Evolutionary conservation across 192 early-diverging fungal species (phyloP).

Genomic region (Coemansia sp.): DNA sequence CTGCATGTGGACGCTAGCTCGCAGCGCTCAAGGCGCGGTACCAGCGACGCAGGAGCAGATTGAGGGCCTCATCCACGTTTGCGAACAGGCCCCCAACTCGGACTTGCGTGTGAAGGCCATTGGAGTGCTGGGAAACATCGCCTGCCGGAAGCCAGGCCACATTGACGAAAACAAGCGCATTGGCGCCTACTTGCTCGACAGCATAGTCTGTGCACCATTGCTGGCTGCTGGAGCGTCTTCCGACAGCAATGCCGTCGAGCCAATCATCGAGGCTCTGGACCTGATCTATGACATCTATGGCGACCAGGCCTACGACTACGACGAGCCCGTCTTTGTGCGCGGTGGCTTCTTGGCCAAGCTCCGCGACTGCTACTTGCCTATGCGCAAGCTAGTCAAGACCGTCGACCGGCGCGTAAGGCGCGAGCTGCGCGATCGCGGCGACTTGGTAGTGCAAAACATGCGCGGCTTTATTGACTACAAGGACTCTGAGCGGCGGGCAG

Average conservation of each 20-base stretch:
- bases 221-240: slow-evolving; percentile 2
- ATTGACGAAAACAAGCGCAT: slow-evolving; percentile 57
- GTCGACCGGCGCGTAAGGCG: slow-evolving; percentile 74
- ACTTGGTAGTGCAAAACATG: slow-evolving; percentile 81
- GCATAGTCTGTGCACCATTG: slow-evolving; percentile 30
- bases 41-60: slow-evolving; percentile 55
- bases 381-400: slow-evolving; percentile 60
- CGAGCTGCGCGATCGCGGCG: slow-evolving; percentile 74
- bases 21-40: slow-evolving; percentile 64
- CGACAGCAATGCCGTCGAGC: slow-evolving; percentile 19
- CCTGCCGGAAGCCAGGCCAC: slow-evolving; percentile 65
- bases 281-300: slow-evolving; percentile 88
- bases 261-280: slow-evolving; percentile 76
- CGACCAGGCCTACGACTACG: slow-evolving; percentile 82
- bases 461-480: slow-evolving; percentile 91
- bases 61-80: slow-evolving; percentile 51
- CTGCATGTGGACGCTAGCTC: slow-evolving; percentile 78
- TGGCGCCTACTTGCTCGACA: slow-evolving; percentile 67
- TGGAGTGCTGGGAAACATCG: slow-evolving; percentile 76
- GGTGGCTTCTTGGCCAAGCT: slow-evolving; percentile 65
- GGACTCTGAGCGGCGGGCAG: slow-evolving; percentile 64
- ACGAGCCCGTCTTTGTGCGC: slow-evolving; percentile 81
- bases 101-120: slow-evolving; percentile 67
- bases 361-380: slow-evolving; percentile 52
- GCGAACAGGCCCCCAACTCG: slow-evolving; percentile 18